phyloP scores from a whole-genome alignment of 1,284 basidiomycete species.

The Naganishia cerealis region DNA sequence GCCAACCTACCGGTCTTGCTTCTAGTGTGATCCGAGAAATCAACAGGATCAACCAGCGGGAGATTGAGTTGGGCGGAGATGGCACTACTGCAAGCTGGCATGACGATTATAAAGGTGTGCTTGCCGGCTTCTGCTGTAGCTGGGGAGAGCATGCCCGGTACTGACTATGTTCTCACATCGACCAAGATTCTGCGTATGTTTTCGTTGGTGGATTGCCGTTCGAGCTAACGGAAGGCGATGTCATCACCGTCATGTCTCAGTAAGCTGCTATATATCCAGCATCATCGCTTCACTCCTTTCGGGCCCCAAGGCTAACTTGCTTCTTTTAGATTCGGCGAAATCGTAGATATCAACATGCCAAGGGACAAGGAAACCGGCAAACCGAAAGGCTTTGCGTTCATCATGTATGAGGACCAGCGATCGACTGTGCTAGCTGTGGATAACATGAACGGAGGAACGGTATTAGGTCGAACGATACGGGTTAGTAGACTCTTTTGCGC shows the following conservation, averaged over 20 bases:
- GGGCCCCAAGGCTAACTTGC: background rate
- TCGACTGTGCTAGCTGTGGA: constrained; percentile 95
- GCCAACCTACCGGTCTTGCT: background rate
- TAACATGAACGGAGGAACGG: constrained; percentile 91
- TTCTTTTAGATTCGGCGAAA: constrained; percentile 76
- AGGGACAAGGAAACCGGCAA: constrained; percentile 87
- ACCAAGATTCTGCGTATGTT: constrained; percentile 85
- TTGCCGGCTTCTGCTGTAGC: background rate
- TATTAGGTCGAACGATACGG: constrained; percentile 79
- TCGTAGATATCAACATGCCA: constrained; percentile 92
- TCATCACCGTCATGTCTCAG: constrained; percentile 97
- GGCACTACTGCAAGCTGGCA: constrained; percentile 82
- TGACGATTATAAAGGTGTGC: constrained; percentile 82
- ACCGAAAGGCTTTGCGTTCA: constrained; percentile 85
- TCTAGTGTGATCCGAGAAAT: constrained; percentile 86
- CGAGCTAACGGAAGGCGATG: constrained; percentile 94
- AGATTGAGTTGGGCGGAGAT: constrained; percentile 75
- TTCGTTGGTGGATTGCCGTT: constrained; percentile 82
- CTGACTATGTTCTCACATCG: constrained; percentile 20
- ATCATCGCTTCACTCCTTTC: background rate
- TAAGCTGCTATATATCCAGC: constrained; percentile 56
- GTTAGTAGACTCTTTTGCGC: constrained; percentile 51
- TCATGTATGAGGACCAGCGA: constrained; percentile 98
- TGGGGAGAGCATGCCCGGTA: background rate
- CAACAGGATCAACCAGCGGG: constrained; percentile 84